Evolutionary conservation across 2,329 filamentous ascomycete species (phyloP), one percentile per base, ranked within the genome.

Genomic region (Fusarium buxicola): DNA sequence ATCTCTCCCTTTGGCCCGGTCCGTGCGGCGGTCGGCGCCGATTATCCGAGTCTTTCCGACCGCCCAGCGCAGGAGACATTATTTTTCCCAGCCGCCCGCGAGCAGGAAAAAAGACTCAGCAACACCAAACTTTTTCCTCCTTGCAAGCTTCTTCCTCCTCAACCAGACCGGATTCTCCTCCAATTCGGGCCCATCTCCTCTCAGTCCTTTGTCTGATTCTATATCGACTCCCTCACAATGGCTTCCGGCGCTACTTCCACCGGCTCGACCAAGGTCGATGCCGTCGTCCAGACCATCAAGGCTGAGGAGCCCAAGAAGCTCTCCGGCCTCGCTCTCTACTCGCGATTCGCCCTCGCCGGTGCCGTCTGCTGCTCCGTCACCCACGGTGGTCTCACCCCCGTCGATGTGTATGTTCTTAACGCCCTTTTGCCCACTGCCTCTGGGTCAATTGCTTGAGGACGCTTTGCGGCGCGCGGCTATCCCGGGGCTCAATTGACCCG

Each of bases 361-460:
- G 95, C 95, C 74, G 84, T 98, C 85, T 97, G 95, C 89, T 99
- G 95, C 83, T 95, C 94, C 73, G 84, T 98, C 83, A 99, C 95
- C 77, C 95, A 99, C 88, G 95, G 94, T 81, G 91, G 86, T 76
- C 89, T 98, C 74, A 99, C 95, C 72, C 95, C 95, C 77, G 93
- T 99, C 81, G 95, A 99, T 91, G 95, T 99, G 94, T 98, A 95
- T 81, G 94, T 92, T 36, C 53, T 46, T 36, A 39, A 25, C 15
- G 9, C 38, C 39, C 25, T 25, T 24, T 18, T 28, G 44, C 43
- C 34, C 12, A 15, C 9, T 39, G 8, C 38, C 39, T 39, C 21
- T 36, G 31, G 31, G 44, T 45, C 66, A 71, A 71, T 71, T 62
- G 66, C 59, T 58, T 56, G 49, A 36, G 25, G 53, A 41, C 15